These are phyloP conservation scores for Glycyrrhiza uralensis DNA, from an alignment of 306 rosid species.

Conservation along the genomic window DNA sequence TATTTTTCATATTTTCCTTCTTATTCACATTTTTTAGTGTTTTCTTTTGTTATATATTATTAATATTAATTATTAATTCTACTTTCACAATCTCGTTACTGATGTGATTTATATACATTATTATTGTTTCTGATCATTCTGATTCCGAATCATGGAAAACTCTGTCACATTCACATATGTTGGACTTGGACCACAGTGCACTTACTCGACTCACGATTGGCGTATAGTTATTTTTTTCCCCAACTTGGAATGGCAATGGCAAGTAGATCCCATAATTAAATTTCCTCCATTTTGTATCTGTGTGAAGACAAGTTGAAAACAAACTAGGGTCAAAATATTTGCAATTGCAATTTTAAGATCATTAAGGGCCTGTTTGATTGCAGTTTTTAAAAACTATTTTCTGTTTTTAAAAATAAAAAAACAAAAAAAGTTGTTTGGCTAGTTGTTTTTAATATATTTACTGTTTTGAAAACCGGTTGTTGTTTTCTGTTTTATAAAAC, in stretches of 20 bases:
- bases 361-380: too few relatives aligned
- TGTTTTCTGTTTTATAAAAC: too few relatives aligned
- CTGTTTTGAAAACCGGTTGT: too few relatives aligned
- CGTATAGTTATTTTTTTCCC: background rate
- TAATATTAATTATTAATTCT: too few relatives aligned
- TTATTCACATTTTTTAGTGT: background rate
- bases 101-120: background rate
- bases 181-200: conserved; percentile 25
- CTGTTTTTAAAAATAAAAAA: too few relatives aligned
- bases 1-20: background rate
- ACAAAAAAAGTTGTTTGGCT: too few relatives aligned
- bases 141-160: background rate
- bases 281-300: background rate
- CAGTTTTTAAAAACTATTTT: too few relatives aligned
- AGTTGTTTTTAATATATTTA: too few relatives aligned
- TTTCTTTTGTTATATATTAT: too few relatives aligned
- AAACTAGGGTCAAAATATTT: background rate
- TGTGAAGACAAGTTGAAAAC: background rate
- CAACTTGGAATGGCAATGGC: background rate
- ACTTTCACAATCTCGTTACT: too few relatives aligned
- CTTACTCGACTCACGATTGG: background rate
- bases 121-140: background rate
- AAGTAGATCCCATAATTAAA: background rate
- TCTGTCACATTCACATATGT: background rate
- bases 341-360: background rate